A percentile compares a stretch with the other conserved stretches of the same genome.
These are phyloP conservation scores for Stygiomarasmius scandens DNA, from an alignment of 1,284 basidiomycete genomes.

Conservation along the genomic window DNA sequence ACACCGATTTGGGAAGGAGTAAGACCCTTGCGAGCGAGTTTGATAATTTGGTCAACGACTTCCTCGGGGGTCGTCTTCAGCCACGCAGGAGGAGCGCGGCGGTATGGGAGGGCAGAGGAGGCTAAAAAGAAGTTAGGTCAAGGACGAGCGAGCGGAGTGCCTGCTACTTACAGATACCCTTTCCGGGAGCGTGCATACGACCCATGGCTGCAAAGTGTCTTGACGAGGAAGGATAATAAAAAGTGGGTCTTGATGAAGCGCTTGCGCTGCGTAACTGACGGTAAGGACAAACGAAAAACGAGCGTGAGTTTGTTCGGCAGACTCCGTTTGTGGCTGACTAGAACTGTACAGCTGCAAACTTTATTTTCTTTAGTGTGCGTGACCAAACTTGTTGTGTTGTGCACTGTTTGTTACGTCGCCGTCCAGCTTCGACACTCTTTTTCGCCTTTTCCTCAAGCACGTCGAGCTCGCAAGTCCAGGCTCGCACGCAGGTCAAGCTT, in stretches of 20 bases:
- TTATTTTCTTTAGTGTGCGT: constrained; percentile 39
- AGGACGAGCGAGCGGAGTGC: not conserved
- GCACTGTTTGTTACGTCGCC: not conserved
- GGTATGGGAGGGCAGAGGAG: constrained; percentile 97
- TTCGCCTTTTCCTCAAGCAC: constrained; percentile 1
- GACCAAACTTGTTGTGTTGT: not conserved
- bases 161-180: constrained; percentile 86
- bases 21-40: constrained; percentile 97
- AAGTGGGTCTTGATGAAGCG: constrained; percentile 34
- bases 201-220: constrained; percentile 56
- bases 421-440: too few relatives aligned
- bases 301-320: constrained; percentile 1
- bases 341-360: constrained; percentile 46
- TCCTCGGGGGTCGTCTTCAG: constrained; percentile 96
- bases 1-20: constrained; percentile 99
- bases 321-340: constrained; percentile 13
- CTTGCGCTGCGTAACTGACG: not conserved
- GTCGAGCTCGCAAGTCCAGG: constrained; percentile 9
- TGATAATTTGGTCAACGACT: constrained; percentile 94
- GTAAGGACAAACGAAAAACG: not conserved
- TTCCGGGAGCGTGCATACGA: constrained; percentile 98
- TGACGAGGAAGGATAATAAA: constrained; percentile 9
- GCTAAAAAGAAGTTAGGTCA: constrained; percentile 44
- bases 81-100: constrained; percentile 94
- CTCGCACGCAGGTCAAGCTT: not conserved